Base-by-base conservation (phyloP, 75 land plant species). In the Pinus albicaulis region DNA sequence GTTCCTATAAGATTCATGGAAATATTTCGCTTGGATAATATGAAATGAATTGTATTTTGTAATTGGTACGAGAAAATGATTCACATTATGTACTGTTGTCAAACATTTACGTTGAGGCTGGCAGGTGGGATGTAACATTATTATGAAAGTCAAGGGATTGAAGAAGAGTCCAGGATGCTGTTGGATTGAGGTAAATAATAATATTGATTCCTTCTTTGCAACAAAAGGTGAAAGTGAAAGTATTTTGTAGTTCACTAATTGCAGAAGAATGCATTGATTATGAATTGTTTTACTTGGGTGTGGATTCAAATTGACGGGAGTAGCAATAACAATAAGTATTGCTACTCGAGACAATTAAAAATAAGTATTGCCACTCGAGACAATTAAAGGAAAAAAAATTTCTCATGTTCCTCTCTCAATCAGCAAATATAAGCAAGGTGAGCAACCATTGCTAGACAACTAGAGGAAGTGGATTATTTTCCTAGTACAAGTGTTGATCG, bases 21-120 rank as follows among this genome's bases (percentile, higher is more conserved):
- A 41, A 81, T 44, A 24, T 76, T 24, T 58, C 55, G 56, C 28
- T 74, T 56, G 86, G 77, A 61, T 83, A 81, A 28, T 12, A 53
- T 4, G 68, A 63, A 22, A 80, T 78, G 58, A 84, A 56, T 22
- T 34, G 65, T 55, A 74, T 84, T 20, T 52, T 78, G 28, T 64
- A 78, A 7, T 38, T 82, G 44, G 66, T 71, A 6, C 87, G 84
- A 19, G 60, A 79, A 22, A 77, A 64, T 59, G 55, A 74, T 22
- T 62, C 80, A 57, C 63, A 74, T 31, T 76, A 75, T 78, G 59
- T 83, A 31, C 57, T 62, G n/a, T 14, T 76, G 48, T 82, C 84
- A 61, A 85, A 76, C 64, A 53, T 85, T 11, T 85, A 82, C 76
- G 80, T 78, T 31, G 60, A 74, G 38, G 76, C 65, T 23, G 80